Evolutionary conservation across 352 stramenopile species (phyloP).

Genomic region (Globisporangium carolinianum): DNA sequence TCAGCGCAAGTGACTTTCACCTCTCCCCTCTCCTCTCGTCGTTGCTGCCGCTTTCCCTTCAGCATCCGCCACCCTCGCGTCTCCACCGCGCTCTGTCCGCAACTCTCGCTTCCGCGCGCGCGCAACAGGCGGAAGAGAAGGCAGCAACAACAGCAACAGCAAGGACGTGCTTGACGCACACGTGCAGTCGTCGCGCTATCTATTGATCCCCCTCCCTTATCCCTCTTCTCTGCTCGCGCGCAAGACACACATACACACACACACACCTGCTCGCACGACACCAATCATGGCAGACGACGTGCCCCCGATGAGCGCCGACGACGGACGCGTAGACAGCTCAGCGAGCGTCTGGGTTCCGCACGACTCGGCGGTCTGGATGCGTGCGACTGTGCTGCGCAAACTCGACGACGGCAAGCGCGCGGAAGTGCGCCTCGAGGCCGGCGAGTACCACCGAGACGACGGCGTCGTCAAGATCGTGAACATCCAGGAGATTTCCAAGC

Average conservation of each 20-base stretch:
- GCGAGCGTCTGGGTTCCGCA: constrained; percentile 81
- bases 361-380: constrained; percentile 70
- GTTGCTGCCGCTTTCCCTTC: no score
- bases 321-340: constrained; percentile 47
- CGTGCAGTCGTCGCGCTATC: not conserved
- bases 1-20: no score
- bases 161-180: not conserved
- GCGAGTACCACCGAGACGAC: constrained; percentile 49
- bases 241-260: not conserved
- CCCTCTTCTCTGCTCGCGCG: not conserved
- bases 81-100: not conserved
- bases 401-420: constrained; percentile 38
- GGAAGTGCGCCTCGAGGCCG: constrained; percentile 55
- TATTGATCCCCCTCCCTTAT: not conserved
- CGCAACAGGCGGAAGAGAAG: constrained; percentile 1
- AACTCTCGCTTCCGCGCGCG: not conserved
- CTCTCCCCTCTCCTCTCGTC: no score
- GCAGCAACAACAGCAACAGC: not conserved
- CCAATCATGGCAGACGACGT: constrained; percentile 27
- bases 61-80: no score
- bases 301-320: not conserved
- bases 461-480: constrained; percentile 55
- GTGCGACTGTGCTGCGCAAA: constrained; percentile 55
- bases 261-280: not conserved
- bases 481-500: constrained; percentile 50